A percentile compares a stretch with the other conserved stretches of the same genome.
Evolutionary conservation across 176 grass and related monocot genomes (phyloP).

Genomic region (Paspalum vaginatum): DNA sequence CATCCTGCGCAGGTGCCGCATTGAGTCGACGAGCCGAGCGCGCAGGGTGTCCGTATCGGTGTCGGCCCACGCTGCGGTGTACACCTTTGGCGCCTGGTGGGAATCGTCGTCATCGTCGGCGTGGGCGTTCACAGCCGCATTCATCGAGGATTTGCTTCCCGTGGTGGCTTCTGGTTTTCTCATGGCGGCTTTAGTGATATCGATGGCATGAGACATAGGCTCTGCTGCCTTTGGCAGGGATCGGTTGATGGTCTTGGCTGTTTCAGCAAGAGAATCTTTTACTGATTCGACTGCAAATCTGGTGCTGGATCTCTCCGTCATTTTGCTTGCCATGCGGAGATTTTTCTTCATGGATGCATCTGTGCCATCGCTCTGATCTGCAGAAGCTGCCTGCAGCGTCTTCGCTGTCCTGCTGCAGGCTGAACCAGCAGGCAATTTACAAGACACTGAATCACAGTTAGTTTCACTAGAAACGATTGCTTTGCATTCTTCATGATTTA

Average conservation of each 20-base stretch:
- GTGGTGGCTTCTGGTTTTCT: conserved; percentile 8
- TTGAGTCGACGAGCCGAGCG: conserved; percentile 39
- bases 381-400: neutral
- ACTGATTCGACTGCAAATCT: neutral
- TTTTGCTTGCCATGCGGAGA: conserved; percentile 14
- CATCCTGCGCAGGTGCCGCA: conserved; percentile 42
- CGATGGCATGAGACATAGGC: neutral
- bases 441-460: neutral
- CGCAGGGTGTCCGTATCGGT: conserved; percentile 46
- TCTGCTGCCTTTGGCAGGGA: too few species aligned
- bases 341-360: neutral
- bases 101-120: conserved; percentile 1
- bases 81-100: conserved; percentile 32
- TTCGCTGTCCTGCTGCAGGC: neutral
- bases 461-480: neutral
- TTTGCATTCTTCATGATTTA: conserved; percentile 37
- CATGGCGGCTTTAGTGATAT: conserved; percentile 10
- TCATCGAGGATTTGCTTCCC: neutral
- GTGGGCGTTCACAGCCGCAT: neutral
- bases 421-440: conserved; percentile 15
- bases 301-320: neutral
- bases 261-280: conserved; percentile 19
- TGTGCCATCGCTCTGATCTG: neutral
- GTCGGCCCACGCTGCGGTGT: conserved; percentile 45
- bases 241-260: neutral